These are phyloP conservation scores for Colletotrichum eremochloae DNA, from an alignment of 2,329 filamentous ascomycete species.

Conservation along the genomic window DNA sequence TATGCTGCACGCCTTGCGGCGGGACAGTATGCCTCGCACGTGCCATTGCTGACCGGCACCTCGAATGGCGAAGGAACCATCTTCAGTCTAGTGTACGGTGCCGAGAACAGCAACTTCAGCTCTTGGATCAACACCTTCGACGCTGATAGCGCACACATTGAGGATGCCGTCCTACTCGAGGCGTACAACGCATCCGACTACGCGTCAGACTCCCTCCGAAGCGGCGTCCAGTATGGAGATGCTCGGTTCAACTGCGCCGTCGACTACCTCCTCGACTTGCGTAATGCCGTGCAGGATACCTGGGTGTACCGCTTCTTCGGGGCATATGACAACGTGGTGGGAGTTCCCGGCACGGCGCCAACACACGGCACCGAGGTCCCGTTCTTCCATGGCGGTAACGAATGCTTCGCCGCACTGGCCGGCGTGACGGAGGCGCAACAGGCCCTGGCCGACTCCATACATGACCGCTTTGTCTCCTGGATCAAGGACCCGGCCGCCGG, in stretches of 20 bases:
- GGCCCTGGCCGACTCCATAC: slow-evolving; percentile 56
- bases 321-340: slow-evolving; percentile 56
- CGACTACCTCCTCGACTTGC: slow-evolving; percentile 56
- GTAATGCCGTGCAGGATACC: slow-evolving; percentile 53
- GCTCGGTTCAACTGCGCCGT: slow-evolving; percentile 60
- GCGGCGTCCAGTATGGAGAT: slow-evolving; percentile 59
- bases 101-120: slow-evolving; percentile 49
- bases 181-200: slow-evolving; percentile 54
- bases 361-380: slow-evolving; percentile 58
- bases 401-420: slow-evolving; percentile 52
- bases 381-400: slow-evolving; percentile 61
- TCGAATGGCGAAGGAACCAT: slow-evolving; percentile 54
- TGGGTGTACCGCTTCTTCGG: slow-evolving; percentile 61
- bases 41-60: slow-evolving; percentile 53
- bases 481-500: slow-evolving; percentile 58
- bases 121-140: slow-evolving; percentile 53
- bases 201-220: slow-evolving; percentile 54
- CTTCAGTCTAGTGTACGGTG: slow-evolving; percentile 52
- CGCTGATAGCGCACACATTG: slow-evolving; percentile 55
- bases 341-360: slow-evolving; percentile 50
- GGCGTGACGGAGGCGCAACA: slow-evolving; percentile 55
- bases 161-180: slow-evolving; percentile 49
- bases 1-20: slow-evolving; percentile 47
- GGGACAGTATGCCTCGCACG: slow-evolving; percentile 50
- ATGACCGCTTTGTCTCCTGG: slow-evolving; percentile 59